These are phyloP conservation scores for Ogataea naganishii DNA, from an alignment of 805 yeast genomes.

Conservation along the genomic window DNA sequence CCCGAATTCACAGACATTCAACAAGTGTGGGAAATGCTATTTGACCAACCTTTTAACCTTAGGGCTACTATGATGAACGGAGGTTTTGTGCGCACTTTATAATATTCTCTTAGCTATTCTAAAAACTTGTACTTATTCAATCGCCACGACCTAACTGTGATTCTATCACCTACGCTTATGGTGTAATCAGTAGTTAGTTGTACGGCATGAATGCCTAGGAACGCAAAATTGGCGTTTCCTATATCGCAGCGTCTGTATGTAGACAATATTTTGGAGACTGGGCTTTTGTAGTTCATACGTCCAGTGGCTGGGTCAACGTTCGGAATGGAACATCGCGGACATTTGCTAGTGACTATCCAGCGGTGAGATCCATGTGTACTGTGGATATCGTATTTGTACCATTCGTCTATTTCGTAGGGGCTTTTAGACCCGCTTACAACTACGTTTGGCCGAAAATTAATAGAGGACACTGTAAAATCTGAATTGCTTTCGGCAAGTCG, in stretches of 20 bases:
- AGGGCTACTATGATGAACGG: conserved; percentile 12
- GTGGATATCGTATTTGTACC: conserved; percentile 12
- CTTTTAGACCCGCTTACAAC: conserved; percentile 8
- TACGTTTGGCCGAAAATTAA: conserved; percentile 17
- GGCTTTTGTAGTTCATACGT: conserved; percentile 6
- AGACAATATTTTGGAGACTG: conserved; percentile 13
- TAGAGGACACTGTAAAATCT: conserved; percentile 4
- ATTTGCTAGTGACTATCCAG: conserved; percentile 19
- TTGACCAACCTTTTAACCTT: conserved; percentile 12
- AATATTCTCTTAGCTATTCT: conserved; percentile 1
- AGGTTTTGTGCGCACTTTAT: not conserved
- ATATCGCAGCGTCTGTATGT: conserved; percentile 15
- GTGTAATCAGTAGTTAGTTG: conserved; percentile 13
- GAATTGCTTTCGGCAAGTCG: conserved; percentile 3
- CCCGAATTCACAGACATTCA: conserved; percentile 6
- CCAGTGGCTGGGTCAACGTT: conserved; percentile 14
- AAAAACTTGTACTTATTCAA: conserved; percentile 10
- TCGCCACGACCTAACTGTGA: conserved; percentile 10
- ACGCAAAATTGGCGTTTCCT: conserved; percentile 9
- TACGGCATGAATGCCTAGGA: conserved; percentile 15
- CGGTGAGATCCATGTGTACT: conserved; percentile 5
- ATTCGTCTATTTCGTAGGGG: conserved; percentile 16
- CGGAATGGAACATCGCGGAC: conserved; percentile 19
- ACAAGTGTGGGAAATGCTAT: conserved; percentile 12
- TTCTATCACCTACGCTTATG: conserved; percentile 13